phyloP scores from a whole-genome alignment of 257 asterid genomes.

The Salvia splendens region DNA sequence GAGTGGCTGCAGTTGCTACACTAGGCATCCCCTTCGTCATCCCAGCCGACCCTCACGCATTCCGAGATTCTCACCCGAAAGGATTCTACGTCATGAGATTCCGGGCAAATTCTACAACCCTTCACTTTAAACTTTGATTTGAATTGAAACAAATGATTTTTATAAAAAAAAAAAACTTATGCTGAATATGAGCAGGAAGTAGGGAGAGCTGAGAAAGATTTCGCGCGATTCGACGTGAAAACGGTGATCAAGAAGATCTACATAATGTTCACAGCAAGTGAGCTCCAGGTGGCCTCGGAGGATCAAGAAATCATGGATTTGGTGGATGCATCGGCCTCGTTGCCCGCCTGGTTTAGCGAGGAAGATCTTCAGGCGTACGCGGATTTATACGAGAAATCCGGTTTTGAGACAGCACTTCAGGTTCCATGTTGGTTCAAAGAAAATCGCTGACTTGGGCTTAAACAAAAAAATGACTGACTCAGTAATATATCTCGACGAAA shows the following conservation, averaged over 20 bases:
- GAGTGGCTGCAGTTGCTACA: conserved; percentile 50
- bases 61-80: conserved; percentile 28
- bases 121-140: not conserved
- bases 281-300: conserved; percentile 45
- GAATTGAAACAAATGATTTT: not conserved
- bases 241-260: conserved; percentile 53
- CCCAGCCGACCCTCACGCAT: conserved; percentile 27
- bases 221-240: conserved; percentile 48
- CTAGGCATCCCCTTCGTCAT: conserved; percentile 43
- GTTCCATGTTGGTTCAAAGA: too few species aligned
- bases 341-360: conserved; percentile 55
- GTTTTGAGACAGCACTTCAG: conserved; percentile 49
- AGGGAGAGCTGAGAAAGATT: conserved; percentile 62
- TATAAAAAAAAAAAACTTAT: too few species aligned
- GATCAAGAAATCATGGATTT: conserved; percentile 58
- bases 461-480: too few species aligned
- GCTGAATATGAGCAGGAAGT: conserved; percentile 54
- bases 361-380: conserved; percentile 51
- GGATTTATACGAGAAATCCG: conserved; percentile 43
- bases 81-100: conserved; percentile 59
- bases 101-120: conserved; percentile 36
- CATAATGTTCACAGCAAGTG: conserved; percentile 49
- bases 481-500: too few species aligned
- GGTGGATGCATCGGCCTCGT: conserved; percentile 46
- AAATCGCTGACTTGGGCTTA: too few species aligned